These are phyloP conservation scores for Prunus padus DNA, from an alignment of 306 rosid genomes.

Conservation along the genomic window DNA sequence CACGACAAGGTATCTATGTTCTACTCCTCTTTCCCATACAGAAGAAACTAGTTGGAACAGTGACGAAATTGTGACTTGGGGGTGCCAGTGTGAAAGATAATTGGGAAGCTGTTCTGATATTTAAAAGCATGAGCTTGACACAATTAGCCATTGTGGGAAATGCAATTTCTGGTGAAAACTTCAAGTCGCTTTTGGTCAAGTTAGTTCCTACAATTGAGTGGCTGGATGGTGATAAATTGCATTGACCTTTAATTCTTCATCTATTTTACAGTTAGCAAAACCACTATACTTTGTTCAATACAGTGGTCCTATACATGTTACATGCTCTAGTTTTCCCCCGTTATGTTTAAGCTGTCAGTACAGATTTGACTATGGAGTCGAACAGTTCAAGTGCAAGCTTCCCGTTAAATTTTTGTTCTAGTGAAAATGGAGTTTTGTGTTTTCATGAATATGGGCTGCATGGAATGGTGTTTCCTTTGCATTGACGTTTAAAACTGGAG, in stretches of 20 bases:
- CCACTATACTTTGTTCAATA: not conserved
- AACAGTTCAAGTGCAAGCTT: not conserved
- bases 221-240: conserved; percentile 46
- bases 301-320: not conserved
- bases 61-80: conserved; percentile 30
- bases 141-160: conserved; percentile 65
- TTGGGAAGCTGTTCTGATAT: conserved; percentile 77
- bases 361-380: not conserved
- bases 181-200: conserved; percentile 53
- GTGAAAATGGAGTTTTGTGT: not conserved
- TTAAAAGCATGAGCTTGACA: conserved; percentile 54
- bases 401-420: not conserved
- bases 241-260: conserved; percentile 2
- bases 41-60: conserved; percentile 57
- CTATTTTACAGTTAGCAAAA: not conserved
- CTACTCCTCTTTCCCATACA: conserved; percentile 70
- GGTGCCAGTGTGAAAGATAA: conserved; percentile 25
- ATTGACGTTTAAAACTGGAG: too few species aligned
- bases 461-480: not conserved
- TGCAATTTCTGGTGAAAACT: conserved; percentile 52
- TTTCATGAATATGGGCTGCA: not conserved
- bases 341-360: not conserved
- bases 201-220: conserved; percentile 51
- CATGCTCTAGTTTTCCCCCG: not conserved
- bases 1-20: conserved; percentile 63